Evolutionary conservation across 2,329 filamentous ascomycete species (phyloP), one percentile per base, ranked within the genome.

Genomic region (Scorias spongiosa): DNA sequence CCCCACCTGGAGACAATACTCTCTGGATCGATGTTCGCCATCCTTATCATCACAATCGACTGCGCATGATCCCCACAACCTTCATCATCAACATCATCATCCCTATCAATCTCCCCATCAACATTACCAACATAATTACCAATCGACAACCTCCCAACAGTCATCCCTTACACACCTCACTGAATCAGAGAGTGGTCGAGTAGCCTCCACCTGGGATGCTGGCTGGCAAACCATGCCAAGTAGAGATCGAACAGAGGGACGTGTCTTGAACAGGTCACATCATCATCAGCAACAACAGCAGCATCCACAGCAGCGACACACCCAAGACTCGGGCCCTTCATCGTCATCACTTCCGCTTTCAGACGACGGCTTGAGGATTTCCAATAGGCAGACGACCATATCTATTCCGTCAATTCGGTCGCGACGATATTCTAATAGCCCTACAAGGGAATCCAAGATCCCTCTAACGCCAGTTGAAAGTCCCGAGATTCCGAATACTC

Each of bases 191-290:
- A 36, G 15, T 15, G 3, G 9, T 36, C 32, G 48, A 41, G 55
- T 60, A 50, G 48, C 59, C 51, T 61, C 60, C 49, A 60, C 59
- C 40, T 57, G 59, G 57, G 56, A 61, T 43, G 51, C 60, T 52
- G 60, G 58, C 57, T 56, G 59, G 53, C 54, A 57, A 55, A 61
- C 49, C 48, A 61, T 61, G 58, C 53, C 56, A 48, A 55, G 54
- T 48, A 51, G 46, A 39, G 46, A 45, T 49, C 46, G 46, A 42
- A 54, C 44, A 52, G 53, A 55, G 42, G 46, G 49, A 42, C 47
- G 40, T 52, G 53, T 57, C 51, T 55, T 49, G 51, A 54, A 55
- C 54, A 54, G 46, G 55, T 57, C 54, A 57, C 53, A 57, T 42
- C 46, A 50, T 57, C 53, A 57, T 42, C 46, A 50, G 45, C 51